phyloP scores from a whole-genome alignment of 352 stramenopile genomes.

The Phytopythium delawarense region DNA sequence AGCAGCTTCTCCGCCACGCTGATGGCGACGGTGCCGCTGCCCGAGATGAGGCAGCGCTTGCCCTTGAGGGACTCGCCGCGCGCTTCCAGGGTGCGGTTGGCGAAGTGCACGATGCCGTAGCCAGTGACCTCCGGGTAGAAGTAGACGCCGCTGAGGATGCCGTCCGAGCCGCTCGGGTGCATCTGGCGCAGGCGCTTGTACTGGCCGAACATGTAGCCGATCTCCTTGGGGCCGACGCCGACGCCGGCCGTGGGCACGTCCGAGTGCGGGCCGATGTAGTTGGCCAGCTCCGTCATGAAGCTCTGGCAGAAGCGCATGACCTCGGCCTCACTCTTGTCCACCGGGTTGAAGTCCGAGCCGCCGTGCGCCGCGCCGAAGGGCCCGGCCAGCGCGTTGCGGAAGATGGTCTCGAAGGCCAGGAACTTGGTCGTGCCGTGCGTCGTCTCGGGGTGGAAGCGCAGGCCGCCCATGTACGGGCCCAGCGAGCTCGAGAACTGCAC shows the following conservation, averaged over 20 bases:
- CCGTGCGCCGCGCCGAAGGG: conserved; percentile 80
- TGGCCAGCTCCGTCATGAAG: conserved; percentile 97
- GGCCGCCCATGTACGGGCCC: conserved; percentile 93
- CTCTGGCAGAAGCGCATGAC: conserved; percentile 98
- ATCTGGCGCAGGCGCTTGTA: conserved; percentile 95
- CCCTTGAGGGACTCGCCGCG: conserved; percentile 92
- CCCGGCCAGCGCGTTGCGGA: conserved; percentile 93
- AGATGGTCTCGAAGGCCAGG: conserved; percentile 94
- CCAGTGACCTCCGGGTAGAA: conserved; percentile 91
- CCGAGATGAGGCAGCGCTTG: conserved; percentile 96
- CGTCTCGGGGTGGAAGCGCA: conserved; percentile 93
- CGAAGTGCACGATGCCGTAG: conserved; percentile 95
- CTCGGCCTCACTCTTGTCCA: conserved; percentile 96
- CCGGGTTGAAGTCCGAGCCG: conserved; percentile 96
- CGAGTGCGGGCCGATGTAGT: conserved; percentile 96
- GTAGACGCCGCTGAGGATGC: conserved; percentile 86
- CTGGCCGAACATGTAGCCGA: conserved; percentile 97
- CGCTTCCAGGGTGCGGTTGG: conserved; percentile 90
- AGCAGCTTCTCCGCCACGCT: conserved; percentile 95
- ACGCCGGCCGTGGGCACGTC: conserved; percentile 95
- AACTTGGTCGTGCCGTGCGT: conserved; percentile 89
- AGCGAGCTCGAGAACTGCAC: conserved; percentile 94
- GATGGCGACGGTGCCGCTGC: conserved; percentile 91
- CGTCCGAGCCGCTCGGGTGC: conserved; percentile 74
- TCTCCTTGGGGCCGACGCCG: conserved; percentile 92